phyloP scores from a whole-genome alignment of 1,284 basidiomycete species.

The Calocybe gambosa region DNA sequence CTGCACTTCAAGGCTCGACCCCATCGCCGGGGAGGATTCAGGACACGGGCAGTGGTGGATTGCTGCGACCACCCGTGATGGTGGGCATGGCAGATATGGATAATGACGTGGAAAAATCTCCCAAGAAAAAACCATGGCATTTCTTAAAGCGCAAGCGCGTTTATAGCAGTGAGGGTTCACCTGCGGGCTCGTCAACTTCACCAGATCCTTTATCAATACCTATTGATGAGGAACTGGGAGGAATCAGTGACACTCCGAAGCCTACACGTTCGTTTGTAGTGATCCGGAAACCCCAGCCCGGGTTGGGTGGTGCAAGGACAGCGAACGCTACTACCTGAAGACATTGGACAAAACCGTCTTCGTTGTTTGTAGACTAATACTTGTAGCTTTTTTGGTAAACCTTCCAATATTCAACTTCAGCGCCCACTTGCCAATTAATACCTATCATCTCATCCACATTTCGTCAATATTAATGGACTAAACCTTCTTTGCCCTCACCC shows the following conservation, averaged over 20 bases:
- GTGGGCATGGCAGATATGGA: constrained; percentile 24
- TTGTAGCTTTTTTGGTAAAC: background rate
- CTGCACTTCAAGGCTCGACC: constrained; percentile 8
- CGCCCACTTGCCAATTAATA: constrained; percentile 1
- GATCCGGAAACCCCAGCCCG: constrained; percentile 45
- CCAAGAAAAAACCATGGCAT: constrained; percentile 65
- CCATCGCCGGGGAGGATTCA: constrained; percentile 9
- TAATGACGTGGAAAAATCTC: constrained; percentile 30
- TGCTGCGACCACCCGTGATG: constrained; percentile 18
- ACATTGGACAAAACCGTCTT: constrained; percentile 7
- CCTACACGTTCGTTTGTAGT: constrained; percentile 62
- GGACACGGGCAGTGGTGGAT: constrained; percentile 13
- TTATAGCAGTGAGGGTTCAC: constrained; percentile 53
- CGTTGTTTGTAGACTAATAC: constrained; percentile 5
- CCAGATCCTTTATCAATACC: constrained; percentile 20
- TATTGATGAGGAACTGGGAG: constrained; percentile 32
- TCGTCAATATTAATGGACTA: constrained; percentile 5
- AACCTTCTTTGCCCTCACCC: constrained; percentile 2
- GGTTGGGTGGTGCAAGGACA: constrained; percentile 7
- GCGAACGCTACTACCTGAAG: constrained; percentile 7
- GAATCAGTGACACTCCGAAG: constrained; percentile 22
- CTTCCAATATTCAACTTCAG: constrained; percentile 2
- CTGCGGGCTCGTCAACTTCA: constrained; percentile 20
- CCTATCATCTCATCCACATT: constrained; percentile 1
- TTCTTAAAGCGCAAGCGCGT: constrained; percentile 52